Percentiles rank a stretch among this genome's conserved stretches.
phyloP scores from a whole-genome alignment of 2,329 filamentous ascomycete species.

The Aureobasidium leucospermi region DNA sequence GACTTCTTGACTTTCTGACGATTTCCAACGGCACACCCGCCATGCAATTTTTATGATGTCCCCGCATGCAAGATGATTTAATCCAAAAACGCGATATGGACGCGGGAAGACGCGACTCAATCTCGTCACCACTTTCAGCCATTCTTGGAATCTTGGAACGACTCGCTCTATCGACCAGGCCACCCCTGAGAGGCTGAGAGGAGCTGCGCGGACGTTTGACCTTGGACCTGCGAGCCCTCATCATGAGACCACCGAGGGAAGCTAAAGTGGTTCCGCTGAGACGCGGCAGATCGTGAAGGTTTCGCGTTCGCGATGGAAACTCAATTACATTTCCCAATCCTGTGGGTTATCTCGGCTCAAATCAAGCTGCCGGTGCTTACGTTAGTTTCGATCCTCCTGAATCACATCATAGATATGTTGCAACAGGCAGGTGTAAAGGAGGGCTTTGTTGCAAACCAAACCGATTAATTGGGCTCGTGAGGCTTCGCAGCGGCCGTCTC shows the following conservation, averaged over 20 bases:
- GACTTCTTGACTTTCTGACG: not conserved
- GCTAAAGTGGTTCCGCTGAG: not conserved
- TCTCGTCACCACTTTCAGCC: not conserved
- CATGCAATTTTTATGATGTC: conserved; percentile 3
- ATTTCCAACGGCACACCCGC: conserved; percentile 5
- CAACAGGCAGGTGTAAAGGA: too few species aligned
- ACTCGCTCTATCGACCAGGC: not conserved
- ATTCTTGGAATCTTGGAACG: not conserved
- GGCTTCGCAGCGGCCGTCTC: not conserved
- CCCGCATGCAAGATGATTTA: not conserved
- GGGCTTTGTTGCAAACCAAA: not conserved
- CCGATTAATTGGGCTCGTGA: not conserved
- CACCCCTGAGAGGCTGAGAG: not conserved
- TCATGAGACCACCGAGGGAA: not conserved
- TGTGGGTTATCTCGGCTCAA: too few species aligned
- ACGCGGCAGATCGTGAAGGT: conserved; percentile 6
- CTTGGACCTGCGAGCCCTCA: not conserved
- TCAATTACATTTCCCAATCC: not conserved
- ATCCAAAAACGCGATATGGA: conserved; percentile 1
- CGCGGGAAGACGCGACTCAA: conserved; percentile 2
- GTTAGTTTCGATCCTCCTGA: too few species aligned
- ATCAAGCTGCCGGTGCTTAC: too few species aligned
- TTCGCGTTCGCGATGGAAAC: not conserved
- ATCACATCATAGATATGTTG: too few species aligned
- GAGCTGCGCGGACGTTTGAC: not conserved